A percentile compares a stretch with the other conserved stretches of the same genome.
These are phyloP conservation scores for Magnolia sinica DNA, from an alignment of 164 flowering plant species.

Conservation along the genomic window DNA sequence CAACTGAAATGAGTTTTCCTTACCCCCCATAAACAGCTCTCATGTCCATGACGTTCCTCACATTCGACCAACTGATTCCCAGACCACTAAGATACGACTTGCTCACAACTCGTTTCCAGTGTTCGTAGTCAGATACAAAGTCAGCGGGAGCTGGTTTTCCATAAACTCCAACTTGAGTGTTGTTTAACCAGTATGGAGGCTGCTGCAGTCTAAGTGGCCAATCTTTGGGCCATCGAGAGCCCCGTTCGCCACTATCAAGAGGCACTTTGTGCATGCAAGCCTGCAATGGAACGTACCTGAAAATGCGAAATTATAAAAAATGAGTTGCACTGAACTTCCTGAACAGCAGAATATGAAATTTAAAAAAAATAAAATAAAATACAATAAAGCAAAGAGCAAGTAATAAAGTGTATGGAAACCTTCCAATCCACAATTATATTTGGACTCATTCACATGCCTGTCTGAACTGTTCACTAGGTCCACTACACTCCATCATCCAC, in stretches of 20 bases:
- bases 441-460: not conserved
- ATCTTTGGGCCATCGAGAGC: constrained; percentile 65
- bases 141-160: constrained; percentile 86
- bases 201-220: constrained; percentile 68
- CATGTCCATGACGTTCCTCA: constrained; percentile 98
- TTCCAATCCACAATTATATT: too few relatives aligned
- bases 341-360: not conserved
- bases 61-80: constrained; percentile 77
- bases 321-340: not conserved
- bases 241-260: constrained; percentile 43
- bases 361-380: not conserved
- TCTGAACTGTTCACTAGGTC: not conserved
- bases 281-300: constrained; percentile 88
- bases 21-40: constrained; percentile 99
- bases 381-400: not conserved
- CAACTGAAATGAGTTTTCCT: not conserved
- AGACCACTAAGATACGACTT: constrained; percentile 54
- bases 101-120: constrained; percentile 67
- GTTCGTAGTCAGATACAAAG: constrained; percentile 65
- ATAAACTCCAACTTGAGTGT: constrained; percentile 74
- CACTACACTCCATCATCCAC: not conserved
- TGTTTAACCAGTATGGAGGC: constrained; percentile 81
- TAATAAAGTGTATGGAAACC: not conserved
- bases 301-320: not conserved
- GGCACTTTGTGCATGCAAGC: constrained; percentile 80